Evolutionary conservation across 2,329 filamentous ascomycete genomes (phyloP).

Genomic region (Epichloe sibirici): DNA sequence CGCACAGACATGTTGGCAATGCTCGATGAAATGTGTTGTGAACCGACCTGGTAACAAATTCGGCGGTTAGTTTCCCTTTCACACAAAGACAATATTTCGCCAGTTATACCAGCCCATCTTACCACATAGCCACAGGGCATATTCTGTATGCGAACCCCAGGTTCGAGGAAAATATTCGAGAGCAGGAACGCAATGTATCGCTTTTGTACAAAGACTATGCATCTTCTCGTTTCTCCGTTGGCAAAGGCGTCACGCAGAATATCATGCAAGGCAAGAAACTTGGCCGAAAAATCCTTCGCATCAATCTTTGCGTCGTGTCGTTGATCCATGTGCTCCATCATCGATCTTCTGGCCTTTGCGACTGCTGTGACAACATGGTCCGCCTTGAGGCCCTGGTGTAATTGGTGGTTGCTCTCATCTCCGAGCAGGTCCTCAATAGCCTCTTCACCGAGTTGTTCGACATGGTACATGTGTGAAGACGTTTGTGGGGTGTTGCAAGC

Average conservation of each 20-base stretch:
- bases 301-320: conserved; percentile 7
- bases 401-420: not conserved
- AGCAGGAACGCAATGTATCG: conserved; percentile 67
- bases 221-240: conserved; percentile 36
- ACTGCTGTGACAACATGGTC: not conserved
- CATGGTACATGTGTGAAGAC: conserved; percentile 35
- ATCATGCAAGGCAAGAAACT: conserved; percentile 51
- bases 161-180: conserved; percentile 49
- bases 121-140: conserved; percentile 54
- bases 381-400: not conserved
- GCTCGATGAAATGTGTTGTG: conserved; percentile 22
- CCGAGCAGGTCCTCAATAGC: not conserved
- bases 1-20: conserved; percentile 56
- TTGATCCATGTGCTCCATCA: not conserved
- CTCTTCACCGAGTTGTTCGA: not conserved
- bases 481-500: conserved; percentile 45
- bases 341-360: not conserved
- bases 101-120: conserved; percentile 10
- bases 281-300: conserved; percentile 49
- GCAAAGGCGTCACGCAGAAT: conserved; percentile 55
- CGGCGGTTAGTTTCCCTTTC: not conserved
- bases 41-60: conserved; percentile 16
- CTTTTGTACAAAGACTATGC: conserved; percentile 79
- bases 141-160: conserved; percentile 41
- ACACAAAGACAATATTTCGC: not conserved